Percentiles rank a stretch among this genome's conserved stretches.
phyloP scores from a whole-genome alignment of 345 rosid species.

The Boechera divaricarpa region DNA sequence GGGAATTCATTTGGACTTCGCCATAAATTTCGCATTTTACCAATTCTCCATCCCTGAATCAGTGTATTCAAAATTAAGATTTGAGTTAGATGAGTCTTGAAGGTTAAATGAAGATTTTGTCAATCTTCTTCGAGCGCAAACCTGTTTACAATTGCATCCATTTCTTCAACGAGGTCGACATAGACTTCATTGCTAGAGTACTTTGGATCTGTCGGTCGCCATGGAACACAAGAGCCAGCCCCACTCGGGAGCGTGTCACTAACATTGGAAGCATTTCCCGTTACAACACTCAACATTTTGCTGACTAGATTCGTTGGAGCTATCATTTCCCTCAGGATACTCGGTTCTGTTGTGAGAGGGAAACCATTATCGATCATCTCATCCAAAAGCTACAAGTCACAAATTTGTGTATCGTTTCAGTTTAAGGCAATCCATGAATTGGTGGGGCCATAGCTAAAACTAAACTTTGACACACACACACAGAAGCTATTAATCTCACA shows the following conservation, averaged over 20 bases:
- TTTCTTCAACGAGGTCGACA: conserved; percentile 92
- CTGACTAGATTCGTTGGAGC: conserved; percentile 90
- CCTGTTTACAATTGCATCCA: conserved; percentile 94
- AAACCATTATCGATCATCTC: conserved; percentile 99
- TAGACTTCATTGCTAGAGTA: conserved; percentile 88
- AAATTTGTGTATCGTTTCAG: conserved; percentile 18
- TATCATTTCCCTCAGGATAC: conserved; percentile 91
- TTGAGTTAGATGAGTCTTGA: not conserved
- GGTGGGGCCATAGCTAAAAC: not conserved
- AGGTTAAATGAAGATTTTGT: not conserved
- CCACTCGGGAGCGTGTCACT: conserved; percentile 88
- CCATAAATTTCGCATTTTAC: conserved; percentile 68
- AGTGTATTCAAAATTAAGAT: not conserved
- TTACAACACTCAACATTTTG: conserved; percentile 93
- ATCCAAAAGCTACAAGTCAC: conserved; percentile 77
- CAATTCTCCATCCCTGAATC: conserved; percentile 48
- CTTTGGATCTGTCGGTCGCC: conserved; percentile 86
- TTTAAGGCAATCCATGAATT: not conserved
- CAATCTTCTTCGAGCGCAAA: conserved; percentile 31
- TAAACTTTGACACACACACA: not conserved
- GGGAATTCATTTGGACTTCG: conserved; percentile 86
- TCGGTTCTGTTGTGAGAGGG: conserved; percentile 96
- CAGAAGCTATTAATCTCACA: not conserved
- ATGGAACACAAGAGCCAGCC: conserved; percentile 87
- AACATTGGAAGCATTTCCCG: conserved; percentile 85